Percentiles rank a stretch among this genome's conserved stretches.
Evolutionary conservation across 2,329 filamentous ascomycete genomes (phyloP).

Genomic region (Penicillium sp.): DNA sequence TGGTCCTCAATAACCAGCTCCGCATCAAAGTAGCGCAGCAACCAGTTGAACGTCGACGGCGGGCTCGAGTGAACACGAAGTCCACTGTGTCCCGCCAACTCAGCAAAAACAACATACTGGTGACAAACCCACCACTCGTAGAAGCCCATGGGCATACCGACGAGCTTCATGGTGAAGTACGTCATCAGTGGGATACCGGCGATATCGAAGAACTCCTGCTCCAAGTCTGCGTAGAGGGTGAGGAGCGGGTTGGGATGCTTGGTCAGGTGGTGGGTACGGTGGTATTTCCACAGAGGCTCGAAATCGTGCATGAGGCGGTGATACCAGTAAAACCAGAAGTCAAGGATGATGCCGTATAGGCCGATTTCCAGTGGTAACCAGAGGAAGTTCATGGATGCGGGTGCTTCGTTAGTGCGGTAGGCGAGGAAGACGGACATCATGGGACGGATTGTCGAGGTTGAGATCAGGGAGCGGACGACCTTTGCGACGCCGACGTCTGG

Average conservation of each 20-base stretch:
- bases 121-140: slow-evolving; percentile 31
- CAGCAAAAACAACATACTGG: slow-evolving; percentile 26
- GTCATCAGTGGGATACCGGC: slow-evolving; percentile 25
- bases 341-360: slow-evolving; percentile 26
- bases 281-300: slow-evolving; percentile 24
- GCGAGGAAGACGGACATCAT: slow-evolving; percentile 28
- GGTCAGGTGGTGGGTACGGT: slow-evolving; percentile 28
- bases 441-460: slow-evolving; percentile 24
- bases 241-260: slow-evolving; percentile 29
- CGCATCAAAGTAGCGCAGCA: slow-evolving; percentile 21
- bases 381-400: slow-evolving; percentile 19
- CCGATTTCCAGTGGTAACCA: slow-evolving; percentile 25
- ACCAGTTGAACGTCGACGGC: slow-evolving; percentile 21
- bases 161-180: slow-evolving; percentile 20
- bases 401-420: slow-evolving; percentile 17
- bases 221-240: slow-evolving; percentile 25
- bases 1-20: slow-evolving; percentile 30
- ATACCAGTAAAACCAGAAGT: slow-evolving; percentile 33
- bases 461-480: slow-evolving; percentile 24
- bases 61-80: slow-evolving; percentile 25
- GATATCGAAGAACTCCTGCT: slow-evolving; percentile 29
- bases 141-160: slow-evolving; percentile 28
- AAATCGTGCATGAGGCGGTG: slow-evolving; percentile 28
- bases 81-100: slow-evolving; percentile 27
- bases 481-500: slow-evolving; percentile 28